phyloP scores from a whole-genome alignment of 441 rosid genomes.

The Lepidium campestre region DNA sequence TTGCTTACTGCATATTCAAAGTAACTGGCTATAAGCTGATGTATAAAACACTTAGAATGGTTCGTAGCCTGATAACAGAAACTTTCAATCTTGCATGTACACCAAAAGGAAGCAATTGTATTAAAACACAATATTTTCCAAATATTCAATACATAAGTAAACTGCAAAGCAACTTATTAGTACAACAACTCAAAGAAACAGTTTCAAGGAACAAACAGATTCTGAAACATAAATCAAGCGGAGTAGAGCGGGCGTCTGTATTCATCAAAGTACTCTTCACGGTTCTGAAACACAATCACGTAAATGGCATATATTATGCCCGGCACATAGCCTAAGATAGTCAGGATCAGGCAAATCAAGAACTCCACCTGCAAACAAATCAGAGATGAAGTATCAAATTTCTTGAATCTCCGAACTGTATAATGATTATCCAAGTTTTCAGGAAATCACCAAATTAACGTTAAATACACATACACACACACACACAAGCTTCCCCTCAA shows the following conservation, averaged over 20 bases:
- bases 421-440: background rate
- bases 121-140: background rate
- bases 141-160: background rate
- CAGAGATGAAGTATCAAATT: background rate
- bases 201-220: background rate
- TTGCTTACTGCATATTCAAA: background rate
- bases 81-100: background rate
- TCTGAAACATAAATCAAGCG: constrained; percentile 1
- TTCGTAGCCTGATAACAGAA: background rate
- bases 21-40: background rate
- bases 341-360: constrained; percentile 6
- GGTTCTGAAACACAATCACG: constrained; percentile 14
- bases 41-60: background rate
- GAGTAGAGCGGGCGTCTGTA: constrained; percentile 14
- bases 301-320: constrained; percentile 14
- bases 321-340: constrained; percentile 10
- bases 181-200: background rate
- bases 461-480: too few relatives aligned
- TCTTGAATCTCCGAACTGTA: background rate
- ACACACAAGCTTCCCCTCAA: too few relatives aligned
- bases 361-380: constrained; percentile 20
- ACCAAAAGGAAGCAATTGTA: background rate
- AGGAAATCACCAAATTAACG: background rate
- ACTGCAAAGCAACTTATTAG: constrained; percentile 19
- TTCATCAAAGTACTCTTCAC: constrained; percentile 11